Base-by-base conservation (phyloP, 345 rosid species). In the Lumnitzera racemosa region DNA sequence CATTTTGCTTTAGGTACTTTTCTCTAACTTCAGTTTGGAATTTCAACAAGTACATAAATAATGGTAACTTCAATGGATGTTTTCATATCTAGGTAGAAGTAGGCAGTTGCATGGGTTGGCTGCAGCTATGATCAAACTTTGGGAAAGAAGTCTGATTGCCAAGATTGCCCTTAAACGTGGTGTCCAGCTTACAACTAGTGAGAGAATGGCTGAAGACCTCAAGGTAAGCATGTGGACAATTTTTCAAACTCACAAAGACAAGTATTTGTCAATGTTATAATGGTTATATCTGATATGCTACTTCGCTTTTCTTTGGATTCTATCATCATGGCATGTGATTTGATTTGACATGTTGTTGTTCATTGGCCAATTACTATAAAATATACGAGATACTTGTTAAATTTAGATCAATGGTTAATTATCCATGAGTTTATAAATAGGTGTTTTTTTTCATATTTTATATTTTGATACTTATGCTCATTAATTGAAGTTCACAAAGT, bases 201-300 rank as follows among this genome's bases (percentile, higher is more conserved):
- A 92, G 76, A 89, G 96, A 76, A 92, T 92, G 96, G 94, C 96
- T 51, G 98, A 92, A 74, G 96, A 89, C 67, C 69, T 92, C 58
- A 92, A 87, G 98, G 98, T 92, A 68, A 60, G 53, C 25, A 24
- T 56, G 63, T 46, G 61, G 66, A 52, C 56, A 27, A 15, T 16
- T 49, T 58, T 15, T 51, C 23, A 58, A 51, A 46, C 12, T 50
- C 20, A 15, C 13, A 51, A 8, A 13, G 15, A 13, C 24, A 29
- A 5, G 24, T 16, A 11, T 41, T 41, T 11, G 1, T 57, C 23
- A 15, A 24, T 56, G 43, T 36, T 36, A 36, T 36, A 36, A 4
- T 56, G 3, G n/a, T 61, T 27, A 51, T 8, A n/a, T 55, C 14
- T 63, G 46, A 20, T 41, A 16, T 23, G 24, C 46, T 57, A 12